Conservation (phyloP, 495 filamentous ascomycete species). For the Tuber indicum region DNA sequence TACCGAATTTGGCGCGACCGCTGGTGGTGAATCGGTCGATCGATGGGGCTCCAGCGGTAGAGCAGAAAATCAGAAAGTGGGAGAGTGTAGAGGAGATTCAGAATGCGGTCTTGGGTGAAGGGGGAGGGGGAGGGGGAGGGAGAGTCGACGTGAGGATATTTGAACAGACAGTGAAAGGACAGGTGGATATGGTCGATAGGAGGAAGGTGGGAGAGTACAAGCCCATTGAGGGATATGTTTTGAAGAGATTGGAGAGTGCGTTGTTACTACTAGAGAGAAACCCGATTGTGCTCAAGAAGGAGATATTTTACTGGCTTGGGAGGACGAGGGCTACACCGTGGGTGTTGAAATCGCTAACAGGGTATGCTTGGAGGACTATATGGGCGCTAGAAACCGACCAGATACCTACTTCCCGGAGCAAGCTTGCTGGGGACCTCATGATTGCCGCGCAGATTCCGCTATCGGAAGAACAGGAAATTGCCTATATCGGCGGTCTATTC, state of each 20-base stretch:
- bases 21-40: slow-evolving; percentile 7
- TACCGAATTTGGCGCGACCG: slow-evolving; percentile 17
- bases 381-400: slow-evolving; percentile 32
- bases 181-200: background rate
- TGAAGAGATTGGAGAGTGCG: slow-evolving; percentile 1
- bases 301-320: slow-evolving; percentile 32
- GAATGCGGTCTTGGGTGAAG: background rate
- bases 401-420: slow-evolving; percentile 31
- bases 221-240: slow-evolving; percentile 1
- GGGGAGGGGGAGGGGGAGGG: slow-evolving; percentile 15
- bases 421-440: slow-evolving; percentile 37
- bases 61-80: slow-evolving; percentile 4
- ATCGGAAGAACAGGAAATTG: slow-evolving; percentile 33
- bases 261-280: slow-evolving; percentile 29
- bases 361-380: slow-evolving; percentile 34
- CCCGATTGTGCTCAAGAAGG: slow-evolving; percentile 20
- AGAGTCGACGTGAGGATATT: slow-evolving; percentile 20
- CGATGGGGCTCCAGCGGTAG: slow-evolving; percentile 19
- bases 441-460: slow-evolving; percentile 19
- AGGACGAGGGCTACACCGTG: slow-evolving; percentile 17
- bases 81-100: background rate
- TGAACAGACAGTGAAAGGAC: slow-evolving; percentile 15
- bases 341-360: slow-evolving; percentile 31
- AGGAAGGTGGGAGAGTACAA: background rate
- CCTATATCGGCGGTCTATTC: slow-evolving; percentile 38